A percentile compares a stretch with the other conserved stretches of the same genome.
These are phyloP conservation scores for Aspergillus homomorphus DNA, from an alignment of 495 filamentous ascomycete genomes.

Conservation along the genomic window DNA sequence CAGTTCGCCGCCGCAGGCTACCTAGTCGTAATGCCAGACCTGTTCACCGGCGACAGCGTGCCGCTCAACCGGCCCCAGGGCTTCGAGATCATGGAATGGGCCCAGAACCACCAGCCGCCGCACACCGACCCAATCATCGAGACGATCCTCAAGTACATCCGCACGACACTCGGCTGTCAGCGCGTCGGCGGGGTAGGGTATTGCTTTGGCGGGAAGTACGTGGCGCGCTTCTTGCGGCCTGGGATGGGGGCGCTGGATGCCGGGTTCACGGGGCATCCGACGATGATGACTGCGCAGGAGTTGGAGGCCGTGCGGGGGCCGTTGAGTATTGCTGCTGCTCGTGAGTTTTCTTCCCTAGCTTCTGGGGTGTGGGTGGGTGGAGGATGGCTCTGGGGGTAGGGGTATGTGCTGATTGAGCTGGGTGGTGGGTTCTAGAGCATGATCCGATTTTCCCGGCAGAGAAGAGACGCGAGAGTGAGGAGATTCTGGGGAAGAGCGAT, in stretches of 20 bases:
- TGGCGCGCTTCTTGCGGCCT: conserved; percentile 37
- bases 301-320: conserved; percentile 62
- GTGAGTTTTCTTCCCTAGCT: conserved; percentile 30
- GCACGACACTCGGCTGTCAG: conserved; percentile 49
- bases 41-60: conserved; percentile 36
- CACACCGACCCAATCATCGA: conserved; percentile 61
- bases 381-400: background rate
- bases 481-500: conserved; percentile 52
- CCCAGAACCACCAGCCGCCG: conserved; percentile 48
- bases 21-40: conserved; percentile 63
- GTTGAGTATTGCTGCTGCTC: conserved; percentile 66
- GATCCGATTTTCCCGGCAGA: conserved; percentile 67
- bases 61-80: conserved; percentile 25
- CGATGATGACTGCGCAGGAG: conserved; percentile 68
- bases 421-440: conserved; percentile 47
- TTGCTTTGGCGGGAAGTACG: conserved; percentile 69
- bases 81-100: conserved; percentile 31
- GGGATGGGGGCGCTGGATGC: conserved; percentile 44
- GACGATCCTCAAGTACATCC: conserved; percentile 52
- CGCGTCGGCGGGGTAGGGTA: conserved; percentile 70
- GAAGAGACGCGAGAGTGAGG: conserved; percentile 55
- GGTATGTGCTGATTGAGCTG: too few species aligned
- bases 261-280: conserved; percentile 70
- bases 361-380: background rate
- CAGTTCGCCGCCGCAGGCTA: conserved; percentile 76